Conservation (phyloP, 495 filamentous ascomycete species). For the Trichocladium uniseriatum region DNA sequence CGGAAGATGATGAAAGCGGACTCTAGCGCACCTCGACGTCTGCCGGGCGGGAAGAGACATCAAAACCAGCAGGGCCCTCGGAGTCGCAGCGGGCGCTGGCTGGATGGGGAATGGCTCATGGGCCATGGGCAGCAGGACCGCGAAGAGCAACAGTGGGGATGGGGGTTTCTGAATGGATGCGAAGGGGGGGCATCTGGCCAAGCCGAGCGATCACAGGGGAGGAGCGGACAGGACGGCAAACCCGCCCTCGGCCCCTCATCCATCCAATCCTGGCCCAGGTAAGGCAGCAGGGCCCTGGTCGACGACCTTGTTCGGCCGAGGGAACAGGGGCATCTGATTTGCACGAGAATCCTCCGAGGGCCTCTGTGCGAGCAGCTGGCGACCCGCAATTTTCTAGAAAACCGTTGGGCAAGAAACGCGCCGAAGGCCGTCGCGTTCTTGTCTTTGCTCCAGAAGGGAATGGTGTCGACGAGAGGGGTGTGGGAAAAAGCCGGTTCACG, state of each 20-base stretch:
- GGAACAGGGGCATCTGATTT: slow-evolving; percentile 34
- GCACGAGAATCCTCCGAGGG: slow-evolving; percentile 40
- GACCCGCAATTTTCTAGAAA: slow-evolving; percentile 40
- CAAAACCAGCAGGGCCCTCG: slow-evolving; percentile 6
- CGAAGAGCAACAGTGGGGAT: slow-evolving; percentile 5
- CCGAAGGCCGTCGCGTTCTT: slow-evolving; percentile 27
- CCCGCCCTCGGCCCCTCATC: slow-evolving; percentile 17
- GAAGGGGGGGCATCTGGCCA: slow-evolving; percentile 20
- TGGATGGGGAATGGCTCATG: slow-evolving; percentile 14
- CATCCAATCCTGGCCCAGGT: slow-evolving; percentile 23
- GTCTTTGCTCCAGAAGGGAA: slow-evolving; percentile 32
- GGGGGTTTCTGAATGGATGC: slow-evolving; percentile 15
- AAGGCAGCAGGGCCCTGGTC: slow-evolving; percentile 19
- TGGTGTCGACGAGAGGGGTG: slow-evolving; percentile 21
- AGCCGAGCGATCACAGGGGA: slow-evolving; percentile 17
- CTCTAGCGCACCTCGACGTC: background rate
- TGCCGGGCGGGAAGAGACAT: slow-evolving; percentile 21
- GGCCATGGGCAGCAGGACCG: slow-evolving; percentile 2
- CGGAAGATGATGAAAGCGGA: background rate
- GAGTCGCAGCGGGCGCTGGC: slow-evolving; percentile 7
- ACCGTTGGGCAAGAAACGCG: slow-evolving; percentile 39
- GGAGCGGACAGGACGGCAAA: slow-evolving; percentile 13
- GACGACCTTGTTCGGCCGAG: slow-evolving; percentile 17
- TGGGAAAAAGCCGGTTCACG: slow-evolving; percentile 28
- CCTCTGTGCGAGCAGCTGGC: slow-evolving; percentile 11